phyloP scores from a whole-genome alignment of 2,329 filamentous ascomycete genomes.

The Claviceps digitariae region DNA sequence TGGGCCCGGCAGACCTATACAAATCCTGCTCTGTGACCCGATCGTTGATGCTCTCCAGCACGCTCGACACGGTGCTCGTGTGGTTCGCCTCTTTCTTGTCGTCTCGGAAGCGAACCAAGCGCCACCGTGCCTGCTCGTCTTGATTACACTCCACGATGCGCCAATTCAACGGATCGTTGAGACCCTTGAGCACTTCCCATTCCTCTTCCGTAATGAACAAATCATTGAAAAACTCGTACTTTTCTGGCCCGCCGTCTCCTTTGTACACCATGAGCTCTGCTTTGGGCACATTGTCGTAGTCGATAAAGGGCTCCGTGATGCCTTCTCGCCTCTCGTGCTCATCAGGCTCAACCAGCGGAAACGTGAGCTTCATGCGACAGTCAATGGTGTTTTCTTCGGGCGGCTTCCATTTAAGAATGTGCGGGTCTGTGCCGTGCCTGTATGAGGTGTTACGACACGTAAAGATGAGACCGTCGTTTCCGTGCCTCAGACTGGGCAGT shows the following conservation, averaged over 20 bases:
- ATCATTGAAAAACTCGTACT: conserved; percentile 52
- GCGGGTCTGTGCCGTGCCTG: conserved; percentile 75
- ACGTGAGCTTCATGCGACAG: conserved; percentile 67
- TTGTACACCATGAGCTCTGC: conserved; percentile 59
- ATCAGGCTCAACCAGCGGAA: conserved; percentile 57
- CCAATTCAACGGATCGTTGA: conserved; percentile 67
- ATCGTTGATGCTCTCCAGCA: conserved; percentile 80
- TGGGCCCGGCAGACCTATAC: conserved; percentile 51
- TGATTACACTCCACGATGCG: conserved; percentile 83
- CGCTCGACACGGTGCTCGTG: conserved; percentile 67
- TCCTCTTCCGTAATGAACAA: conserved; percentile 61
- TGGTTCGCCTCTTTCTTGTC: conserved; percentile 91
- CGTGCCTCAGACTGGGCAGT: conserved; percentile 72
- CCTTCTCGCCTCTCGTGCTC: conserved; percentile 55
- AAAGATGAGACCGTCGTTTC: conserved; percentile 94
- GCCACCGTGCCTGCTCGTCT: conserved; percentile 64
- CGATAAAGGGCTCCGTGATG: conserved; percentile 46
- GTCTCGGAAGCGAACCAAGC: conserved; percentile 78
- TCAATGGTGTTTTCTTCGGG: conserved; percentile 92
- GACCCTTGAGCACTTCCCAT: conserved; percentile 68
- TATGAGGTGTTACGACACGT: conserved; percentile 85
- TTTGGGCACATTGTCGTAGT: conserved; percentile 70
- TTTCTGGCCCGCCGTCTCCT: conserved; percentile 36
- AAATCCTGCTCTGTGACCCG: conserved; percentile 75
- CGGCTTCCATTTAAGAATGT: conserved; percentile 98